Conservation (phyloP, 1,284 basidiomycete genomes). For the Austropuccinia psidii region DNA sequence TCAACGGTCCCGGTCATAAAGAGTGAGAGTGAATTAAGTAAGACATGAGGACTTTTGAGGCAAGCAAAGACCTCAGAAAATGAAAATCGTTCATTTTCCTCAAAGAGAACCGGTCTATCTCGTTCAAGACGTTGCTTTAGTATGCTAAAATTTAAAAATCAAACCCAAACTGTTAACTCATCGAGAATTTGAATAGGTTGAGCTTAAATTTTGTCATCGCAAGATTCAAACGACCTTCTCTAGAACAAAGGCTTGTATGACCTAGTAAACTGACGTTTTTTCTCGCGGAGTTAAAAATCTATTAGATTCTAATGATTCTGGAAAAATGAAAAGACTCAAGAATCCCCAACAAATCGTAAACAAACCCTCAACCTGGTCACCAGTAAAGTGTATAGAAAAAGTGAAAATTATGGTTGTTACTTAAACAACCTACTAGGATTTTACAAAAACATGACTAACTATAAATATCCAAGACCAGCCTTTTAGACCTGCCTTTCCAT, state of each 20-base stretch:
- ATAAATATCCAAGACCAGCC: constrained; percentile 32
- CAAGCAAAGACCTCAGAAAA: not conserved
- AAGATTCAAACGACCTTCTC: not conserved
- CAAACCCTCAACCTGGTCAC: constrained; percentile 6
- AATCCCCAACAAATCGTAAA: not conserved
- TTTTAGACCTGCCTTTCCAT: not conserved
- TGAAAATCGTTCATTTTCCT: not conserved
- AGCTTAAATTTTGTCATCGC: no score
- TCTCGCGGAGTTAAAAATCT: not conserved
- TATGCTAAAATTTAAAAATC: not conserved
- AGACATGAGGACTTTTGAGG: constrained; percentile 15
- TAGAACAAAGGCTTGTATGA: no score
- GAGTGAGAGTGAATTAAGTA: not conserved
- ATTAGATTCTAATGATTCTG: not conserved
- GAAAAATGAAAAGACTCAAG: not conserved
- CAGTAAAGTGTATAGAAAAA: not conserved
- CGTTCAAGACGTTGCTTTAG: not conserved
- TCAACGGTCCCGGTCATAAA: not conserved
- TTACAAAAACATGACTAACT: not conserved
- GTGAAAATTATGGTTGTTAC: no score
- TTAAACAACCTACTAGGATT: no score
- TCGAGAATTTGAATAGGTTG: no score
- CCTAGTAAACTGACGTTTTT: not conserved
- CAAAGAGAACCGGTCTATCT: not conserved
- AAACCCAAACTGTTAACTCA: not conserved